Base-by-base conservation (phyloP, 2,329 filamentous ascomycete species). In the Pseudopithomyces chartarum region DNA sequence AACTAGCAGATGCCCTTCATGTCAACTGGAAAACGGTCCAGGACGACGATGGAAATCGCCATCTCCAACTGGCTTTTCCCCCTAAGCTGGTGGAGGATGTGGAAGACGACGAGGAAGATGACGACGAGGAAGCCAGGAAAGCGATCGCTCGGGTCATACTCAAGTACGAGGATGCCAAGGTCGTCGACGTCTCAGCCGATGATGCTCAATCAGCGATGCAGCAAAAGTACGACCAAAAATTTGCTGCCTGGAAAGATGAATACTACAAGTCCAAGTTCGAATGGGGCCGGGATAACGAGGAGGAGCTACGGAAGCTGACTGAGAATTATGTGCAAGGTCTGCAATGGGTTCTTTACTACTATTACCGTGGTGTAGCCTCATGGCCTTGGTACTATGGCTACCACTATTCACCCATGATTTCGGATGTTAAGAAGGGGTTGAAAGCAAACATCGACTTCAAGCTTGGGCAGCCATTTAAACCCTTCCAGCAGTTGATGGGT, bases 361-460 rank as follows among this genome's bases (percentile, higher is more conserved):
- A 99, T 78, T 99, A 99, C 79, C 89, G 89, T 52, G 95, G 95
- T 60, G 95, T 99, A 58, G 95, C 92, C 15, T 98, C 94, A 12
- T 99, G 95, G 95, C 92, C 95, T 13, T 99, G 95, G 95, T 99
- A 91, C 79, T 99, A 97, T 77, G 83, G 84, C 58, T 99, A 97
- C 76, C 96, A 99, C 78, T 99, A 99, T 76, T 90, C 96, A 10
- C 95, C 95, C 1, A 92, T 98, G 86, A 99, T 97, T 55, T 96
- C 92, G 13, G 95, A 99, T 78, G 91, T 99, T 64, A 89, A 89
- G 73, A 93, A 90, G 75, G 95, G 95, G 22, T 80, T 99, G 47
- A 86, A 86, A 46, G 95, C 93, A 1, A 85, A 98, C 73, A 86
- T 97, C 72, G 88, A 96, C 69, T 99, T 99, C 82, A 88, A 90